A percentile compares a stretch with the other conserved stretches of the same genome.
Conservation (phyloP, 2,329 filamentous ascomycete genomes). For the Clarireedia paspali region DNA sequence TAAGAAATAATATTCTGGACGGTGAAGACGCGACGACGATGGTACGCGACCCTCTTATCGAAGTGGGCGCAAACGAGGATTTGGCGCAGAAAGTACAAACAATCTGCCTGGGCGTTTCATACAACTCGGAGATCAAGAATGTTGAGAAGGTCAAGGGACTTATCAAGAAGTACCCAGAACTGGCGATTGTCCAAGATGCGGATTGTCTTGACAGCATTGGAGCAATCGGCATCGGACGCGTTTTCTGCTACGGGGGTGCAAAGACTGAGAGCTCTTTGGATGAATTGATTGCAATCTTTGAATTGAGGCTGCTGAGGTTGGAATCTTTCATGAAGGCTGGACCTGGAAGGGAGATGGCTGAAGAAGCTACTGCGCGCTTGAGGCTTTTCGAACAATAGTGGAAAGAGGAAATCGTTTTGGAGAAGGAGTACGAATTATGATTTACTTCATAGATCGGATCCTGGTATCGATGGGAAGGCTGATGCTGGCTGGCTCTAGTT, state of each 20-base stretch:
- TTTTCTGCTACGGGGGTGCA: conserved; percentile 73
- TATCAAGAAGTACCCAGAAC: conserved; percentile 60
- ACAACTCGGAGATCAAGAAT: conserved; percentile 63
- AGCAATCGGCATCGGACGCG: conserved; percentile 71
- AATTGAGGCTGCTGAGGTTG: conserved; percentile 59
- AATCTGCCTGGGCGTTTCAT: conserved; percentile 72
- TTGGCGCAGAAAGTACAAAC: conserved; percentile 62
- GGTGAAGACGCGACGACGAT: conserved; percentile 45
- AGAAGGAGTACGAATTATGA: background rate
- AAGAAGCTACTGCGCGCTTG: conserved; percentile 43
- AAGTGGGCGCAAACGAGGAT: conserved; percentile 44
- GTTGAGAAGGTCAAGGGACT: conserved; percentile 50
- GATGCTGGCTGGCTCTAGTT: background rate
- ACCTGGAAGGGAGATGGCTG: conserved; percentile 43
- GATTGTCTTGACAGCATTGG: conserved; percentile 89
- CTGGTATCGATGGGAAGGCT: background rate
- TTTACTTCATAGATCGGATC: background rate
- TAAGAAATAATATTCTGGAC: conserved; percentile 63
- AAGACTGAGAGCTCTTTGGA: conserved; percentile 46
- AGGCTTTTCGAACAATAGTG: conserved; percentile 47
- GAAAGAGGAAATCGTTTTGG: conserved; percentile 35
- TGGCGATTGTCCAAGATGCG: conserved; percentile 84
- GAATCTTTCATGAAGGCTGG: conserved; percentile 54
- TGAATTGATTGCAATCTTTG: conserved; percentile 62
- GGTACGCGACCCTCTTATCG: conserved; percentile 46